A percentile compares a stretch with the other conserved stretches of the same genome.
These are phyloP conservation scores for Phoma herbarum DNA, from an alignment of 2,329 filamentous ascomycete genomes.

Conservation along the genomic window DNA sequence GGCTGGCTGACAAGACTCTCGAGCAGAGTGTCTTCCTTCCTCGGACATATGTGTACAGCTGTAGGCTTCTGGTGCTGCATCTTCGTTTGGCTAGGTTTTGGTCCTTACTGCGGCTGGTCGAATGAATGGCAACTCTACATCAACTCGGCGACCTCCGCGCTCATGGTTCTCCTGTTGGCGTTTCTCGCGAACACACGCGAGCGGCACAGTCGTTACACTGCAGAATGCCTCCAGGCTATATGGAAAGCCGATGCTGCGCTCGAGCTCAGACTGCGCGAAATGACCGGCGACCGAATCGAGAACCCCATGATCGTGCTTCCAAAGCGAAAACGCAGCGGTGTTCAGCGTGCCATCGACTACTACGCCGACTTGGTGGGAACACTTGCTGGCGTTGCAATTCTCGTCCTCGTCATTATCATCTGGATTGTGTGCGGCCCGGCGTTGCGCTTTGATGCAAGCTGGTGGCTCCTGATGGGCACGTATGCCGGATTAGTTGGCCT, in stretches of 20 bases:
- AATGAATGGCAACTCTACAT: slow-evolving; percentile 13
- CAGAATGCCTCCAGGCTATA: slow-evolving; percentile 7
- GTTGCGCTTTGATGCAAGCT: slow-evolving; percentile 8
- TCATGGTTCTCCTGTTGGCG: slow-evolving; percentile 13
- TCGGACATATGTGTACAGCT: slow-evolving; percentile 12
- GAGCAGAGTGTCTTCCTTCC: not conserved
- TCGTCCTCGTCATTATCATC: slow-evolving; percentile 7
- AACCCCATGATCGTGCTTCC: not conserved
- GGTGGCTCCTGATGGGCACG: slow-evolving; percentile 16
- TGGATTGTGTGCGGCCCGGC: slow-evolving; percentile 11
- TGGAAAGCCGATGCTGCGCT: slow-evolving; percentile 14
- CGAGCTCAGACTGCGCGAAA: slow-evolving; percentile 7
- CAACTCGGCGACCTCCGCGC: slow-evolving; percentile 13
- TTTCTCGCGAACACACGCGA: slow-evolving; percentile 15
- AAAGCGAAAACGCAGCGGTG: not conserved
- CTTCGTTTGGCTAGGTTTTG: slow-evolving; percentile 12
- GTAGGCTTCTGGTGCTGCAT: slow-evolving; percentile 12
- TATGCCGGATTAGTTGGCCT: slow-evolving; percentile 12
- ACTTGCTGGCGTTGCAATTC: slow-evolving; percentile 12
- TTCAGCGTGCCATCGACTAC: slow-evolving; percentile 15
- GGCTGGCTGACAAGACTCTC: not conserved
- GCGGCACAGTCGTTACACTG: slow-evolving; percentile 5
- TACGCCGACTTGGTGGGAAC: slow-evolving; percentile 18
- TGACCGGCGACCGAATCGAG: slow-evolving; percentile 3
- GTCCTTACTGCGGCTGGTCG: slow-evolving; percentile 12